Base-by-base conservation (phyloP, 2,329 filamentous ascomycete genomes). In the Neopestalotiopsis rosae region DNA sequence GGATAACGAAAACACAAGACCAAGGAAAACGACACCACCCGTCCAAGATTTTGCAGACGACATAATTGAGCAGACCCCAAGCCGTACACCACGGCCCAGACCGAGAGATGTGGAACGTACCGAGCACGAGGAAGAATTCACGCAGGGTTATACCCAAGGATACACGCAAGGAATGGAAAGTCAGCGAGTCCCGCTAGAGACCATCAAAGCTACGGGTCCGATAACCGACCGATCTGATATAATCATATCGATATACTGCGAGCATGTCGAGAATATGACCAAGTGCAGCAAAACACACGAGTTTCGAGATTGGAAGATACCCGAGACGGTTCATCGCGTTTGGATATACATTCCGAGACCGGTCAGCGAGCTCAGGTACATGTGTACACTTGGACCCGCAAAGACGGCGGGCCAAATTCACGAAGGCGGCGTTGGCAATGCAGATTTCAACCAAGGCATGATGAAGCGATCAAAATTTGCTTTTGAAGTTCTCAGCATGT, bases 331-430 rank as follows among this genome's bases (percentile, higher is more conserved):
- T 5, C 81, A 78, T 20, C 88, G 90, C n/a, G 83, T 91, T 72
- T 92, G 90, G 90, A 81, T 92, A 17, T 89, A 90, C 71, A 82
- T 83, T 17, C 87, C 81, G 17, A 79, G 74, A 40, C 86, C 82
- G 0, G 74, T 78, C 10, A 81, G 78, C n/a, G 78, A 86, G 67
- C 77, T 92, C 9, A 85, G 81, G 66, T 90, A 91, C 74, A 89
- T 91, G 84, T 89, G 88, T 14, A 82, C 82, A 12, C 82, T 91
- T 17, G 82, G 86, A 0, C 76, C 80, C 0, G 80, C 84, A 0
- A 84, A 84, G 74, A 68, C 73, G n/a, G 84, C 84, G 0, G 86
- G 83, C 0, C 80, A 88, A 70, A 84, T 89, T 24, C 78, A 82
- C 61, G 74, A 79, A 5, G 77, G 76, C 3, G 87, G 87, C 0